Evolutionary conservation across 495 filamentous ascomycete species (phyloP).

Genomic region (Neurospora sp.): DNA sequence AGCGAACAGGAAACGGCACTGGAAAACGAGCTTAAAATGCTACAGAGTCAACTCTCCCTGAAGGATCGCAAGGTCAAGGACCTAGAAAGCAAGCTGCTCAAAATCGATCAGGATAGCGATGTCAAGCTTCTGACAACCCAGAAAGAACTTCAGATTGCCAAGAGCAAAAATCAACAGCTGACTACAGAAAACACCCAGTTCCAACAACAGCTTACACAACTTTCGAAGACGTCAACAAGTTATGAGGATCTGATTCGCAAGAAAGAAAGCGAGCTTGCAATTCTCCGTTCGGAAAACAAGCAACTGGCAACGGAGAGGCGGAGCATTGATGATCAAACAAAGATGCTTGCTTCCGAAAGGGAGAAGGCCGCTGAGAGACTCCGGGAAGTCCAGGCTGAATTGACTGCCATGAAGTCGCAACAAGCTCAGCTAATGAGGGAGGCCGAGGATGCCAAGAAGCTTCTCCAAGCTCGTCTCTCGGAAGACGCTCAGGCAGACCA

Average conservation of each 20-base stretch:
- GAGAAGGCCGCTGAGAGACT: constrained; percentile 70
- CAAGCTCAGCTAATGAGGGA: constrained; percentile 77
- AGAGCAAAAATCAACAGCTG: constrained; percentile 63
- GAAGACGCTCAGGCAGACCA: constrained; percentile 83
- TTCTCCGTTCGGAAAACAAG: constrained; percentile 75
- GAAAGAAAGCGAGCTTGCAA: constrained; percentile 86
- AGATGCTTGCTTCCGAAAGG: constrained; percentile 57
- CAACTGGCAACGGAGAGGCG: constrained; percentile 69
- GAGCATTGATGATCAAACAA: constrained; percentile 65
- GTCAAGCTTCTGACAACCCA: constrained; percentile 70
- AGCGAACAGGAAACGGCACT: constrained; percentile 64
- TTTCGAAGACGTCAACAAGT: constrained; percentile 83
- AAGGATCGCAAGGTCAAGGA: constrained; percentile 89
- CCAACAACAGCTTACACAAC: constrained; percentile 72
- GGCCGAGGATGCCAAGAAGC: constrained; percentile 73
- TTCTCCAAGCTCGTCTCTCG: constrained; percentile 79
- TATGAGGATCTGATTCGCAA: constrained; percentile 88
- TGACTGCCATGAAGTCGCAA: constrained; percentile 77
- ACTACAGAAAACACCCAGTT: constrained; percentile 74
- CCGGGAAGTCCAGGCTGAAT: constrained; percentile 76
- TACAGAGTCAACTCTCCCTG: constrained; percentile 79
- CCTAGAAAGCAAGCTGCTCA: constrained; percentile 72
- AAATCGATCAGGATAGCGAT: constrained; percentile 82
- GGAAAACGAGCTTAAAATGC: constrained; percentile 75
- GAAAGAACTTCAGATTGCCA: constrained; percentile 69